phyloP scores from a whole-genome alignment of 1,139 yeast species.

The Yamadazyma songkhlaensis region DNA sequence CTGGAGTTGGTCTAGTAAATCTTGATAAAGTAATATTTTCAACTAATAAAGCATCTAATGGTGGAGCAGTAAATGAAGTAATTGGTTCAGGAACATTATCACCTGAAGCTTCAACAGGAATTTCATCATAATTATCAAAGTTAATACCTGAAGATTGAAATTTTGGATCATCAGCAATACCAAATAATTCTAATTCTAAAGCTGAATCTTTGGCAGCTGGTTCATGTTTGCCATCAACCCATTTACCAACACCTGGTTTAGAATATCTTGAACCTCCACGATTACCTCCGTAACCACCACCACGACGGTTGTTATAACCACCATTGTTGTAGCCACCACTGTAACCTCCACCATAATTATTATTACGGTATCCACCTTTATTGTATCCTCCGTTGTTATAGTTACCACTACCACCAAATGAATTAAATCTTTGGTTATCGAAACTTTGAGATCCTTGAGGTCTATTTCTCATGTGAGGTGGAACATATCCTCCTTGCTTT shows the following conservation, averaged over 20 bases:
- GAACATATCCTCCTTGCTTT: conserved; percentile 49
- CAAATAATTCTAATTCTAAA: conserved; percentile 80
- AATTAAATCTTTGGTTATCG: conserved; percentile 3
- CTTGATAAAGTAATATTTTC: conserved; percentile 86
- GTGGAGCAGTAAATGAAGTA: conserved; percentile 83
- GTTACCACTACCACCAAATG: conserved; percentile 12
- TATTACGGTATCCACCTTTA: conserved; percentile 15
- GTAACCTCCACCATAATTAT: conserved; percentile 17
- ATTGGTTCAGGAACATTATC: conserved; percentile 94
- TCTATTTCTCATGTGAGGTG: conserved; percentile 62
- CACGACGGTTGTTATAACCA: conserved; percentile 12
- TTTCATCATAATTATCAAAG: conserved; percentile 96
- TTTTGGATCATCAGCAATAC: conserved; percentile 75
- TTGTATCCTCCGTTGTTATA: conserved; percentile 24
- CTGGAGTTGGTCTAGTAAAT: conserved; percentile 96
- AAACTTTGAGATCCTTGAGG: conserved; percentile 7
- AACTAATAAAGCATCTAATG: conserved; percentile 81
- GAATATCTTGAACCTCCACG: conserved; percentile 25
- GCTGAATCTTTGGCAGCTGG: conserved; percentile 75
- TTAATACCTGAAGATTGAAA: conserved; percentile 96
- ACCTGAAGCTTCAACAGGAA: conserved; percentile 98
- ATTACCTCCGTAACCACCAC: conserved; percentile 17
- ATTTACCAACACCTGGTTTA: conserved; percentile 61
- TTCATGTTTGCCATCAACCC: conserved; percentile 85
- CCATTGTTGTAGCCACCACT: conserved; percentile 19